Base-by-base conservation (phyloP, 1,284 basidiomycete species). In the Trametes pubescens region DNA sequence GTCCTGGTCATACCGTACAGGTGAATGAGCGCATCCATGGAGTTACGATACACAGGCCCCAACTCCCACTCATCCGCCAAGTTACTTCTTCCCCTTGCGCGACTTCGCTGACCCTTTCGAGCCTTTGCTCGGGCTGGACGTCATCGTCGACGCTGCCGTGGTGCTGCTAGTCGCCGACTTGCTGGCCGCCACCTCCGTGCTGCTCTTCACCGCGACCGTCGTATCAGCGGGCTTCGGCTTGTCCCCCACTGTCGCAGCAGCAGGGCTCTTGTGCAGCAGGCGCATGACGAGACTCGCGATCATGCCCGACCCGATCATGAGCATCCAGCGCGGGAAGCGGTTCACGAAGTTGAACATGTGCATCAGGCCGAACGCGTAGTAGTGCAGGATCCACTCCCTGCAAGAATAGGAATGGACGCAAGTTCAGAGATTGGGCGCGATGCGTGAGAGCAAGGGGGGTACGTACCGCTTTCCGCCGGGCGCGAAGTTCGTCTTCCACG, bases 391-490 rank as follows among this genome's bases (percentile, higher is more conserved):
- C 72, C 81, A 88, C 80, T 93, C 92, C 55, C 91, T 93, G 69
- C 32, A n/a, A n/a, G 14, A 47, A 64, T 51, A 49, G 37, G n/a
- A n/a, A n/a, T 2, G 8, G 18, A 7, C 14, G 48, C 4, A 32
- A 35, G 24, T 1, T 34, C 10, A 32, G 21, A 21, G 11, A 2
- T 13, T 9, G 10, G 61, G 34, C 57, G 14, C 4, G 35, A 44
- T 56, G 49, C n/a, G 26, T 61, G 24, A 67, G 37, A 62, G 57
- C 57, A 0, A 58, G 57, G 40, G 13, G 35, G n/a, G 44, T 35
- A 77, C 83, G n/a, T 71, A 91, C 92, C 85, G 83, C 60, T 81
- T 81, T 56, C 92, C 92, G 47, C 91, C 91, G 18, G 92, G 92
- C 14, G 84, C 83, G 65, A 85, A 93, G 22, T 79, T 71, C 10